A percentile compares a stretch with the other conserved stretches of the same genome.
phyloP scores from a whole-genome alignment of 164 flowering plant species.

The Pachysandra terminalis region DNA sequence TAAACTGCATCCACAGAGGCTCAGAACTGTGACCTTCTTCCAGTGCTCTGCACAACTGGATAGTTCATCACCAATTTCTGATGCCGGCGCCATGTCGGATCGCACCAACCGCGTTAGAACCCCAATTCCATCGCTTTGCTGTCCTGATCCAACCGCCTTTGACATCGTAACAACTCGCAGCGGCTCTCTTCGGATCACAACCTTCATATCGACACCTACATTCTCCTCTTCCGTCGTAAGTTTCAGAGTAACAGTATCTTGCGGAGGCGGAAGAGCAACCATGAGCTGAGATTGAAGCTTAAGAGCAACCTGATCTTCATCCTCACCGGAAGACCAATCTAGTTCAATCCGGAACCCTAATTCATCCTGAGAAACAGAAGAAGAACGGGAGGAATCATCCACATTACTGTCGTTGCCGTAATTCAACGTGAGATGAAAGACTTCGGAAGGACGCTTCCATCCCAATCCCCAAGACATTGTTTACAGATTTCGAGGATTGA shows the following conservation, averaged over 20 bases:
- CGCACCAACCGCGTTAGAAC: constrained; percentile 35
- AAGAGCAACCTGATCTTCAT: constrained; percentile 92
- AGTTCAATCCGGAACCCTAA: constrained; percentile 63
- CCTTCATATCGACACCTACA: constrained; percentile 62
- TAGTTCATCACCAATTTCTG: constrained; percentile 23
- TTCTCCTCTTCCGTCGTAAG: constrained; percentile 19
- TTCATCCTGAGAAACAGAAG: constrained; percentile 22
- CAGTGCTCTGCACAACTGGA: constrained; percentile 60
- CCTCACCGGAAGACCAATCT: constrained; percentile 94
- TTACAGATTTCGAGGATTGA: too few species aligned
- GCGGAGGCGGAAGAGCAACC: constrained; percentile 90
- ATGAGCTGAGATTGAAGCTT: constrained; percentile 89
- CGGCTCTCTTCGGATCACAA: constrained; percentile 77
- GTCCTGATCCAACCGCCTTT: constrained; percentile 69
- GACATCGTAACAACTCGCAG: constrained; percentile 52
- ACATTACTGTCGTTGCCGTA: too few species aligned
- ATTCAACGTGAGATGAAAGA: constrained; percentile 56
- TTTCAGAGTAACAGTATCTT: constrained; percentile 62
- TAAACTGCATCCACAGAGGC: constrained; percentile 51
- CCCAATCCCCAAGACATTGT: constrained; percentile 75
- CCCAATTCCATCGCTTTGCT: constrained; percentile 68
- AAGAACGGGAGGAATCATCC: constrained; percentile 25
- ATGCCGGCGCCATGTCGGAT: constrained; percentile 32
- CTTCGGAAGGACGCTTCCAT: constrained; percentile 89
- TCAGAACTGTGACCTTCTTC: constrained; percentile 48